These are phyloP conservation scores for Fomitopsis betulina DNA, from an alignment of 1,284 basidiomycete genomes.

Conservation along the genomic window DNA sequence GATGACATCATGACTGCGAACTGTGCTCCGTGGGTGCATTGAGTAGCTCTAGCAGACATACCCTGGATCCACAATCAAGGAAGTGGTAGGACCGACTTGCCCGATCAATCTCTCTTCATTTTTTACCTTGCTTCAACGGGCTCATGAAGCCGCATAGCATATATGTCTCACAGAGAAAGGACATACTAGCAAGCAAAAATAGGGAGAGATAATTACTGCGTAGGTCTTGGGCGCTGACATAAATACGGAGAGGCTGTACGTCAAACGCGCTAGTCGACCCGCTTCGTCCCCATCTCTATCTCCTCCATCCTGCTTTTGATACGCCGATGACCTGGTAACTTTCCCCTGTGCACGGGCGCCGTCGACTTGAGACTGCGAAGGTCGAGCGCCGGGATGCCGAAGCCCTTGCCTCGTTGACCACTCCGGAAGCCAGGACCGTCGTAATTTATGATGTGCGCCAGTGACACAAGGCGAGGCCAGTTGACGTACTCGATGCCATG, in stretches of 20 bases:
- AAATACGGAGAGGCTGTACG: not conserved
- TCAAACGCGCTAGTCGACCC: constrained; percentile 51
- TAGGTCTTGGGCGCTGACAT: not conserved
- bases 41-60: too few relatives aligned
- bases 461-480: constrained; percentile 89
- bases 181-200: too few relatives aligned
- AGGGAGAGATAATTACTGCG: not conserved
- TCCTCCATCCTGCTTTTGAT: constrained; percentile 44
- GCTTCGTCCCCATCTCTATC: constrained; percentile 57
- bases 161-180: too few relatives aligned
- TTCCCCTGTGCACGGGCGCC: constrained; percentile 29
- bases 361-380: constrained; percentile 29
- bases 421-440: constrained; percentile 83
- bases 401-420: constrained; percentile 73
- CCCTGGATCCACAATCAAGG: too few relatives aligned
- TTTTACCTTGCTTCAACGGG: too few relatives aligned
- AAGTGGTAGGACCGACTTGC: too few relatives aligned
- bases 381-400: constrained; percentile 35
- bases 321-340: constrained; percentile 32
- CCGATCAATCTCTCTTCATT: too few relatives aligned
- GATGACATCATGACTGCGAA: too few relatives aligned
- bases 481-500: constrained; percentile 88
- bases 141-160: too few relatives aligned
- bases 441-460: constrained; percentile 83
- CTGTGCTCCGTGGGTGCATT: too few relatives aligned